Evolutionary conservation across 73 alveolate species (phyloP).

Genomic region (Symbiodinium pilosum): DNA sequence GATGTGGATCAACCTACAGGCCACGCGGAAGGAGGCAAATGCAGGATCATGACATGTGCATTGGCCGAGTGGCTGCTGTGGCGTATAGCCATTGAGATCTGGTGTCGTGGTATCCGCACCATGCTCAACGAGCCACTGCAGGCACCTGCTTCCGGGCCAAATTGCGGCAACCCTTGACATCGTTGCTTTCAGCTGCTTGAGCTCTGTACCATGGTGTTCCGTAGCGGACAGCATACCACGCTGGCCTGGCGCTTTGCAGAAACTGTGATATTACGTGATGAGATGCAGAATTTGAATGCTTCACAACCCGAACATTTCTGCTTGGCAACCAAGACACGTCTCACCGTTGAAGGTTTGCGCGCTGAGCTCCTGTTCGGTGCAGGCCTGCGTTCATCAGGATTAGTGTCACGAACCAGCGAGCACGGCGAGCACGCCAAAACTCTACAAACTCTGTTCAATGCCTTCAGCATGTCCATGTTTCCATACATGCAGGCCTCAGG

Average conservation of each 20-base stretch:
- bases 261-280: no score
- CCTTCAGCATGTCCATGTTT: slow-evolving; percentile 92
- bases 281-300: no score
- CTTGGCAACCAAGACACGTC: slow-evolving; percentile 40
- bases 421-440: no score
- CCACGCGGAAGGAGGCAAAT: background rate
- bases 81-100: slow-evolving; percentile 61
- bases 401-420: background rate
- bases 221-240: slow-evolving; percentile 76
- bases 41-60: no score
- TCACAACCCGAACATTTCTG: no score
- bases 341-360: slow-evolving; percentile 93
- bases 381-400: slow-evolving; percentile 32
- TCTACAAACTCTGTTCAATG: no score
- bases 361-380: slow-evolving; percentile 80
- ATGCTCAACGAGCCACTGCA: slow-evolving; percentile 94
- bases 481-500: slow-evolving; percentile 87
- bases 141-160: no score
- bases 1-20: slow-evolving; percentile 27
- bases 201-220: slow-evolving; percentile 65
- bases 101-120: slow-evolving; percentile 91
- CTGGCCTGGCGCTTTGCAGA: slow-evolving; percentile 26
- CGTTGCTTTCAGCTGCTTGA: background rate
- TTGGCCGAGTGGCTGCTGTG: slow-evolving; percentile 18
- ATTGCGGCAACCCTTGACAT: background rate